These are phyloP conservation scores for Verbascum thapsus DNA, from an alignment of 257 asterid species.

Conservation along the genomic window DNA sequence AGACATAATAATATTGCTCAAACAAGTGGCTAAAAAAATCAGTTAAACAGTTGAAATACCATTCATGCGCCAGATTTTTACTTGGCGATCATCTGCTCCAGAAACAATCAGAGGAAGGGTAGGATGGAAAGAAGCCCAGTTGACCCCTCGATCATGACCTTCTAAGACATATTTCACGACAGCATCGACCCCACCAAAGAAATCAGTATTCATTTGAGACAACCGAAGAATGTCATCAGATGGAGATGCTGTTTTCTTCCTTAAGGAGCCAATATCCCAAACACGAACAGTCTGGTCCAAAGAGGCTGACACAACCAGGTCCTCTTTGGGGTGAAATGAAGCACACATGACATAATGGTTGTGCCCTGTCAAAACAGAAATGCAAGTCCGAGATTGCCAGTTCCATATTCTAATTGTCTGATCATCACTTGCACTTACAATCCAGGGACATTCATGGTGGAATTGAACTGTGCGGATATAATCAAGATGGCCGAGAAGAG, in stretches of 20 bases:
- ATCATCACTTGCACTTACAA: conserved; percentile 96
- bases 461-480: conserved; percentile 94
- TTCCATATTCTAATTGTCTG: conserved; percentile 99
- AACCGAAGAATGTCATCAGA: conserved; percentile 86
- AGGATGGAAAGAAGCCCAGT: conserved; percentile 98
- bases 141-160: conserved; percentile 98
- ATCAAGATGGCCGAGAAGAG: conserved; percentile 98
- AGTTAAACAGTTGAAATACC: conserved; percentile 44
- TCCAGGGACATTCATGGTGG: conserved; percentile 99
- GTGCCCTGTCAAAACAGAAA: conserved; percentile 95
- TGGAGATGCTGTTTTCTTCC: conserved; percentile 92
- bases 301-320: conserved; percentile 94
- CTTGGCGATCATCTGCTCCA: conserved; percentile 99
- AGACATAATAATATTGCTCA: background rate
- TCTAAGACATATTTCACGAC: conserved; percentile 97
- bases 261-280: conserved; percentile 95
- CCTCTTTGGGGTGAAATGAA: conserved; percentile 95
- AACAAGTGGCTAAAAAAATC: conserved; percentile 1
- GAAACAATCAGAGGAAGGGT: conserved; percentile 95
- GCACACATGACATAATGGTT: conserved; percentile 99
- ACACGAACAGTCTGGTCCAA: conserved; percentile 98
- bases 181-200: conserved; percentile 99
- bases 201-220: conserved; percentile 91
- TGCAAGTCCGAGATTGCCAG: conserved; percentile 97
- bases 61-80: conserved; percentile 98